Percentiles rank a stretch among this genome's conserved stretches.
phyloP scores from a whole-genome alignment of 495 filamentous ascomycete species.

The Annulohypoxylon maeteangense region DNA sequence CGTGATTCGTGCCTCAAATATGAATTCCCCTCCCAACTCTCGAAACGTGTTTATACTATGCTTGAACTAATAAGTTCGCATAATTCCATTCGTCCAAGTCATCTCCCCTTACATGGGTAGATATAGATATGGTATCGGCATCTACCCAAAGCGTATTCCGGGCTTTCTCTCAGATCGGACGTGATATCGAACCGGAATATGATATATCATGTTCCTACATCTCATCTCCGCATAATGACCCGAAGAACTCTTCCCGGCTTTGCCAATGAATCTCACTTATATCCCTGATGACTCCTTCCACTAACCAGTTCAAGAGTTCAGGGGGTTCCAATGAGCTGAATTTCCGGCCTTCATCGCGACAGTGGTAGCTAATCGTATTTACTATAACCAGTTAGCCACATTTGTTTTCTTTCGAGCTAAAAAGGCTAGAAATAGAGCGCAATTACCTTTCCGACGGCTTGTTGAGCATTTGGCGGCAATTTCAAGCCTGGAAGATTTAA shows the following conservation, averaged over 20 bases:
- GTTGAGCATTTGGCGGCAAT: constrained; percentile 36
- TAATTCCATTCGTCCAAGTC: constrained; percentile 13
- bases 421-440: neutral
- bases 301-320: neutral
- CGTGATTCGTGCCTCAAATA: constrained; percentile 26
- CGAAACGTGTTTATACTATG: constrained; percentile 24
- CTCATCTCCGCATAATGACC: neutral
- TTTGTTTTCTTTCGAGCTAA: constrained; percentile 24
- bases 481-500: constrained; percentile 42
- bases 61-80: constrained; percentile 4
- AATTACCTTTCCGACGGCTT: constrained; percentile 40
- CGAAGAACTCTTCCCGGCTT: neutral
- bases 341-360: neutral
- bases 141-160: constrained; percentile 1
- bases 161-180: neutral
- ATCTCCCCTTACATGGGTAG: constrained; percentile 18
- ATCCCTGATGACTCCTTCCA: neutral
- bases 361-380: neutral
- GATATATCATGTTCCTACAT: constrained; percentile 17
- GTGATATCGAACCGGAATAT: constrained; percentile 2
- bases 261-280: constrained; percentile 16
- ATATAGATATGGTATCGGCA: neutral
- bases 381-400: constrained; percentile 19
- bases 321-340: neutral
- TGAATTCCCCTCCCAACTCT: constrained; percentile 12